Base-by-base conservation (phyloP, 768 basidiomycete genomes). In the Amanita rimosa region DNA sequence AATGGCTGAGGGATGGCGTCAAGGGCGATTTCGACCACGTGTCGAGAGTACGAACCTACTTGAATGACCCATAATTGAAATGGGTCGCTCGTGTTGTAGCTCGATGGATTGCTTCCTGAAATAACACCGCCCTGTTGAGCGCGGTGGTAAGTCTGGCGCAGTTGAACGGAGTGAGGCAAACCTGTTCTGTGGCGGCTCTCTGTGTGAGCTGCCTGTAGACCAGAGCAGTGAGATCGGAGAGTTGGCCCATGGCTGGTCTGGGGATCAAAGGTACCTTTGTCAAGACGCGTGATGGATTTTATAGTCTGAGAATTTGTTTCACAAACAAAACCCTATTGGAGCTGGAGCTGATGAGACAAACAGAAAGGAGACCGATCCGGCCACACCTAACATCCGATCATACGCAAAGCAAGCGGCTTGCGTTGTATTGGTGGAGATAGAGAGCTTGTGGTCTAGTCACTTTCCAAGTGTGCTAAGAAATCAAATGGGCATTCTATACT, bases 1-100 rank as follows among this genome's bases (percentile, higher is more conserved):
- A 55, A 97, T 77, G 43, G 84, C 84, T 79, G 63, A 36, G 27
- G 13, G 26, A 36, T 39, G 58, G 44, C 34, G 33, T 19, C 27
- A 48, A 51, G 31, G 43, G 43, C 14, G n/a, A 44, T 29, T 51
- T 7, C 5, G 14, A 31, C 16, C 41, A 35, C 29, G 10, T 21
- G 7, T 24, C 14, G 0, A 7, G 17, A 33, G 16, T 21, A 68
- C 74, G 48, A 50, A 86, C 88, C 67, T 16, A 85, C 65, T 70
- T 89, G 84, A 46, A 89, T 81, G 47, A 81, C 71, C 84, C 85
- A 89, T 67, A 89, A 64, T 40, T 70, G 68, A 57, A 93, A 65
- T 17, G 92, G 92, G 60, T 94, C 82, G 7, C 58, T 55, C 0
- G 67, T 10, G 53, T 83, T 79, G 65, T 80, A 87, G 0, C 60